phyloP scores from a whole-genome alignment of 2,329 filamentous ascomycete genomes.

The Magnaporthales sp. region DNA sequence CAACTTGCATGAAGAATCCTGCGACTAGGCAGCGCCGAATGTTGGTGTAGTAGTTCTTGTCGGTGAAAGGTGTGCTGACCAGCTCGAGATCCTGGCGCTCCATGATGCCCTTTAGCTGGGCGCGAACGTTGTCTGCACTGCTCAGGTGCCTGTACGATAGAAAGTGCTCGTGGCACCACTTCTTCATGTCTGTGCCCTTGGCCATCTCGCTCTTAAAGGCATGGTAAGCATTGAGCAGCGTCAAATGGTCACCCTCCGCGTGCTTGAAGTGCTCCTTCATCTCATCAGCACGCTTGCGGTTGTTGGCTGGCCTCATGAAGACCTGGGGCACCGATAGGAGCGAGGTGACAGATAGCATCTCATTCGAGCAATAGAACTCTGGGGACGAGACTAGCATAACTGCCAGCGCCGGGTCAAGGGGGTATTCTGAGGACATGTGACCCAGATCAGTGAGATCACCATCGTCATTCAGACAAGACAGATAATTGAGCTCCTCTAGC shows the following conservation, averaged over 20 bases:
- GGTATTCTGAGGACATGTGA: conserved; percentile 85
- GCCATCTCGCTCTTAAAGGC: conserved; percentile 76
- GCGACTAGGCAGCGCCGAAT: conserved; percentile 86
- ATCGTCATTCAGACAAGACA: conserved; percentile 93
- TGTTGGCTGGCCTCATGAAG: conserved; percentile 78
- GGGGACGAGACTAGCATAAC: conserved; percentile 98
- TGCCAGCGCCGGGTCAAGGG: conserved; percentile 84
- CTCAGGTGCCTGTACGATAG: conserved; percentile 80
- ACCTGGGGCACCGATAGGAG: conserved; percentile 91
- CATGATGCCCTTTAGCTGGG: conserved; percentile 94
- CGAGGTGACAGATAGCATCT: conserved; percentile 90
- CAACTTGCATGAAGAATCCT: conserved; percentile 99
- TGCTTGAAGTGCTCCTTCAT: conserved; percentile 96
- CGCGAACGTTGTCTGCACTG: conserved; percentile 88
- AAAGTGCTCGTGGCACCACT: conserved; percentile 97
- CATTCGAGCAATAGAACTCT: conserved; percentile 98
- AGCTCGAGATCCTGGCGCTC: conserved; percentile 82
- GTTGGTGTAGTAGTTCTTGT: conserved; percentile 98
- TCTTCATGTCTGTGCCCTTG: conserved; percentile 61
- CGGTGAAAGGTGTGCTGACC: conserved; percentile 79
- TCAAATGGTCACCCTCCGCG: conserved; percentile 88
- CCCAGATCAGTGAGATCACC: conserved; percentile 85
- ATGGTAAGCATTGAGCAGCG: conserved; percentile 95
- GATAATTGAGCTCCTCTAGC: conserved; percentile 93
- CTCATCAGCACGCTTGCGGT: conserved; percentile 86